Percentiles rank a stretch among this genome's conserved stretches.
Evolutionary conservation across 345 rosid genomes (phyloP).

Genomic region (Isatis tinctoria): DNA sequence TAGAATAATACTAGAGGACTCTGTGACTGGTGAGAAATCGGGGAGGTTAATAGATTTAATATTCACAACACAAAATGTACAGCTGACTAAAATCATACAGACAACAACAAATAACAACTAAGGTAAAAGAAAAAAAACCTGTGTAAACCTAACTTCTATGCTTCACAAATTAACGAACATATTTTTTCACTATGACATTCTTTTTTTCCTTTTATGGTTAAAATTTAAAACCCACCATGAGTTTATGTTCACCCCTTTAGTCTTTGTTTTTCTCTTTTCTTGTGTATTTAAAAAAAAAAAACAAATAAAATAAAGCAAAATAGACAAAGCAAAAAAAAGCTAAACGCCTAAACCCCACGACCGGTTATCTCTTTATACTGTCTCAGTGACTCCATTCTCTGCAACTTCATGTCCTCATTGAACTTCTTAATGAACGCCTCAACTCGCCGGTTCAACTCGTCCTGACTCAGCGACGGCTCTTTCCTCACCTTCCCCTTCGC

Average conservation of each 20-base stretch:
- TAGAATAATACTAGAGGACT: too few relatives aligned
- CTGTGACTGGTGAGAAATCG: too few relatives aligned
- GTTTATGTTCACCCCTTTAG: neutral
- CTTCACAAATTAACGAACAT: too few relatives aligned
- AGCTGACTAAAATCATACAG: neutral
- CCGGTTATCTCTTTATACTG: conserved; percentile 52
- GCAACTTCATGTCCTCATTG: conserved; percentile 85
- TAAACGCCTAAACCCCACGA: conserved; percentile 22
- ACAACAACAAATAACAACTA: neutral
- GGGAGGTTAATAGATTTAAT: too few relatives aligned
- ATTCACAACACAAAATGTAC: neutral
- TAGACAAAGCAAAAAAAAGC: neutral
- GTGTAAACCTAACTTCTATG: too few relatives aligned
- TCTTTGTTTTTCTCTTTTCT: neutral
- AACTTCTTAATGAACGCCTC: conserved; percentile 81
- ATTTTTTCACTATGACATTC: neutral
- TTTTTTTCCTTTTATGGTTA: neutral
- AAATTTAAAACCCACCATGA: neutral
- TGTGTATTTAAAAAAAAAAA: neutral
- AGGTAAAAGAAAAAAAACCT: neutral
- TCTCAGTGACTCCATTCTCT: conserved; percentile 65
- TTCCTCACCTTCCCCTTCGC: conserved; percentile 33
- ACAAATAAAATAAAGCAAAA: neutral
- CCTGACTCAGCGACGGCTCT: conserved; percentile 70
- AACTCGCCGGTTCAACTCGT: conserved; percentile 80